Base-by-base conservation (phyloP, 1,284 basidiomycete species). In the Afroboletus lepidellus region DNA sequence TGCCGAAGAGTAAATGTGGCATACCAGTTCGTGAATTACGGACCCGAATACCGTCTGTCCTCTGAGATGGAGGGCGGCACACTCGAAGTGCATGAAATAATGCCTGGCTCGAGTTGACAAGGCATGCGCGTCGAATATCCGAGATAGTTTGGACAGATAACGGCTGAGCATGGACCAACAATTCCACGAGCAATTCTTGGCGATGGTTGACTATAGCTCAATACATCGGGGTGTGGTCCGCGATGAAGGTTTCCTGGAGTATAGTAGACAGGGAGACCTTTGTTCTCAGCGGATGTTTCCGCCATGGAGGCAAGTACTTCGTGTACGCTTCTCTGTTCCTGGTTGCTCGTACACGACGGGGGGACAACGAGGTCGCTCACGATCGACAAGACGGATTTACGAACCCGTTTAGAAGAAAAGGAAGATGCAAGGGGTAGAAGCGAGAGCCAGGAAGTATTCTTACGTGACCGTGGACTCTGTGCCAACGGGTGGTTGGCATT, bases 201-300 rank as follows among this genome's bases (percentile, higher is more conserved):
- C 74, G 74, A n/a, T 77, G 75, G 57, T 83, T 84, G 34, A 87
- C 72, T 53, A 88, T 81, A 1, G 83, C 83, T 86, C 86, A 89
- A 58, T 87, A 87, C 16, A 88, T 65, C 0, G 85, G 82, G 0
- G 81, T 81, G 56, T 85, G 83, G 1, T 73, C 77, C 60, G 84
- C 84, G 45, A 88, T 77, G 25, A 69, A 79, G 34, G 69, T 72
- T 51, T 86, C 81, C 59, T 87, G 85, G 8, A 87, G 69, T 39
- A 88, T 64, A 1, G 69, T 55, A 5, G 80, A 69, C 36, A 81
- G 64, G 1, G 74, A 69, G 21, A 81, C 53, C 33, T 64, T n/a
- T 66, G 36, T 74, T 73, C n/a, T 71, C 58, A 4, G 60, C 54
- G 55, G 80, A 83, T 1, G 72, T 74, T 39, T 76, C 72, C 8